Evolutionary conservation across 1,284 basidiomycete genomes (phyloP).

Genomic region (Taiwanofungus camphoratus): DNA sequence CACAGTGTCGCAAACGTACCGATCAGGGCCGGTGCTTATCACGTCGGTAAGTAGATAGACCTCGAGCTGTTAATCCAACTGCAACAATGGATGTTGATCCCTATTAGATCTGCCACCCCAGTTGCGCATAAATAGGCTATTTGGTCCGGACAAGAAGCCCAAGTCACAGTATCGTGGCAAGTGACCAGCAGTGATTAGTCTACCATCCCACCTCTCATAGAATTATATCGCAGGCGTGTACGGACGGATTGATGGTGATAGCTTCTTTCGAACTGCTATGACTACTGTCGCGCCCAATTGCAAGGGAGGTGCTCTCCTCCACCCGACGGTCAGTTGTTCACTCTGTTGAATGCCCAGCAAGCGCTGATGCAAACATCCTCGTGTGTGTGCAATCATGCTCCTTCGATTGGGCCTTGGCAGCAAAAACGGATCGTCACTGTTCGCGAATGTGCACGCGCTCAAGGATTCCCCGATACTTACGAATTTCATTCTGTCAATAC

Average conservation of each 20-base stretch:
- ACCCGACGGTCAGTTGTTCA: constrained; percentile 49
- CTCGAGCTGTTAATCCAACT: constrained; percentile 1
- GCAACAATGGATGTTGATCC: background rate
- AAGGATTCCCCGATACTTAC: constrained; percentile 68
- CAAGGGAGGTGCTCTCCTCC: constrained; percentile 48
- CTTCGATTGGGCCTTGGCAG: too few species aligned
- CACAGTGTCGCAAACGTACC: constrained; percentile 49
- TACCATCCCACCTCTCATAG: background rate
- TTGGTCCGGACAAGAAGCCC: constrained; percentile 2
- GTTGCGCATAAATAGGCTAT: constrained; percentile 19
- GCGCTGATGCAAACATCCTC: too few species aligned
- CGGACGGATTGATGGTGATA: constrained; percentile 44
- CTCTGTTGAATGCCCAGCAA: too few species aligned
- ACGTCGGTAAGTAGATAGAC: constrained; percentile 32
- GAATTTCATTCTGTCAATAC: constrained; percentile 45
- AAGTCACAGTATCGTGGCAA: constrained; percentile 9
- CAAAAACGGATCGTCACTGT: constrained; percentile 63
- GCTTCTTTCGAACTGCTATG: constrained; percentile 53
- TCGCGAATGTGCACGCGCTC: constrained; percentile 60
- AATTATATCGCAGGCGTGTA: constrained; percentile 44
- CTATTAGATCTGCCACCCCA: constrained; percentile 35
- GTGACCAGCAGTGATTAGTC: background rate
- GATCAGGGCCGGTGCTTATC: constrained; percentile 38
- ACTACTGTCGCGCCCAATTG: constrained; percentile 44
- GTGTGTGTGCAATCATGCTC: too few species aligned